Evolutionary conservation across 2,329 filamentous ascomycete species (phyloP), one percentile per base, ranked within the genome.

Genomic region (Ceratocystiopsis sp.): DNA sequence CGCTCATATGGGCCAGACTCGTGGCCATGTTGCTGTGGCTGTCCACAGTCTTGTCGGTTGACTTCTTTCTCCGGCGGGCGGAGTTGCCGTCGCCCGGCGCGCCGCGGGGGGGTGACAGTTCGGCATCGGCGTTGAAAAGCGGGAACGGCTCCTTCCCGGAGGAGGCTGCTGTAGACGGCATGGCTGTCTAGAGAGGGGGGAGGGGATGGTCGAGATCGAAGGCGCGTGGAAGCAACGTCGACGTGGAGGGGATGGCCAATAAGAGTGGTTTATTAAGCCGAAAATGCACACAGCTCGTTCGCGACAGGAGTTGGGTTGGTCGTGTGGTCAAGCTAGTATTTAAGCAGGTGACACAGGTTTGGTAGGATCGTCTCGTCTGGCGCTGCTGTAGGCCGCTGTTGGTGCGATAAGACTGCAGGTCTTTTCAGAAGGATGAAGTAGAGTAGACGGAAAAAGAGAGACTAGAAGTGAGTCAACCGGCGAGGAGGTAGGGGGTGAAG

Each of bases 21-120:
- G 70, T 67, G 46, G 69, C 67, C 51, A 74, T 57, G 42, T 68
- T 68, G 16, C 70, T 69, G 42, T 73, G 68, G 46, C 61, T 61
- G 33, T 62, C 65, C 57, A 69, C 74, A 47, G 69, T 72, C 62
- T 73, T 73, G 48, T 71, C 65, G 57, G 69, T 74, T 47, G 69
- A 73, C 62, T 73, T 73, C 49, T 71, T 66, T 50, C 69, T 64
- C 45, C 69, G 64, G 50, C 67, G 66, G 38, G 61, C 54, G 40
- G 54, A 48, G 25, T 49, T 50, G 29, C 44, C 48, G 13, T 46
- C 49, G 13, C 36, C 19, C 32, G 35, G 21, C 33, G 35, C 18
- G 16, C 32, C 35, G 7, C 44, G 25, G 5, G 43, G 14, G 21
- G 48, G 53, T 41, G 67, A 61, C 41, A 64, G 63, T 56, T 47